Percentiles rank a stretch among this genome's conserved stretches.
These are phyloP conservation scores for Paraleonurus japonicus DNA, from an alignment of 257 asterid species.

Conservation along the genomic window DNA sequence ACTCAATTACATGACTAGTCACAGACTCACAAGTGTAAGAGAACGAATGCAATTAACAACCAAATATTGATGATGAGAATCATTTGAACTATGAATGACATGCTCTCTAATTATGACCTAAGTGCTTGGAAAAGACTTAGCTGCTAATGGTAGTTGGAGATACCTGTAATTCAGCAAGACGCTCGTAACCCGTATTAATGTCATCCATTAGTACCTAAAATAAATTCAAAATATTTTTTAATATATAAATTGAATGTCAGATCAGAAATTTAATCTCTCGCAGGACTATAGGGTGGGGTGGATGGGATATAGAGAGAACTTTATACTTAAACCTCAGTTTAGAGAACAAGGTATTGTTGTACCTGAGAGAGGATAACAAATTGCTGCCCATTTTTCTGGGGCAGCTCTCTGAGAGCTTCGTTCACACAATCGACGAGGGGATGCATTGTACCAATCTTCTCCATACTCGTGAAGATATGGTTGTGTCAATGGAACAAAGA, in stretches of 20 bases:
- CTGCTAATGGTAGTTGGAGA: background rate
- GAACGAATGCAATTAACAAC: background rate
- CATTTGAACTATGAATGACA: background rate
- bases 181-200: conserved; percentile 92
- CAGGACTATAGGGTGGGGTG: background rate
- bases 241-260: background rate
- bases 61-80: background rate
- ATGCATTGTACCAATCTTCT: conserved; percentile 95
- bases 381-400: conserved; percentile 77
- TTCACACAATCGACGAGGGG: conserved; percentile 97
- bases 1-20: too few species aligned
- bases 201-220: conserved; percentile 88
- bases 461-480: conserved; percentile 98
- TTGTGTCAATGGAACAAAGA: conserved; percentile 85
- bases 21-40: background rate
- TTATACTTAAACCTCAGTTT: background rate
- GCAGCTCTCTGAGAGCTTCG: conserved; percentile 80
- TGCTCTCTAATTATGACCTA: background rate
- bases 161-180: conserved; percentile 94
- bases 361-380: conserved; percentile 93
- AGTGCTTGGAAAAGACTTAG: background rate
- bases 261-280: background rate
- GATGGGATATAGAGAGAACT: background rate
- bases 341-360: background rate
- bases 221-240: background rate